Percentiles rank a stretch among this genome's conserved stretches.
phyloP scores from a whole-genome alignment of 345 rosid species.

The Eucalyptus cloeziana region DNA sequence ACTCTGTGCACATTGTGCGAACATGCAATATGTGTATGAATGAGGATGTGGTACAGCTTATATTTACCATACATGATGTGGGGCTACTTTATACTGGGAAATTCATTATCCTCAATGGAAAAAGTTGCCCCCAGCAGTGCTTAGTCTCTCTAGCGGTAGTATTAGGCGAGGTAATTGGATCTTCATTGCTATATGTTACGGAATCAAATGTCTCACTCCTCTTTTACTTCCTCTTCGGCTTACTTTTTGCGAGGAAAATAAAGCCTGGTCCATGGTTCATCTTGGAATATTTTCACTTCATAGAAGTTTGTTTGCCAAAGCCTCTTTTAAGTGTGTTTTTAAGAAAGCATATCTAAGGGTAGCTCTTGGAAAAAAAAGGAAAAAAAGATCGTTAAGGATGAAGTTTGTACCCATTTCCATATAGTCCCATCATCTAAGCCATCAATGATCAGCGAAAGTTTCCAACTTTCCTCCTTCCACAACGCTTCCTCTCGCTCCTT shows the following conservation, averaged over 20 bases:
- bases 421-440: conserved; percentile 4
- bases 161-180: neutral
- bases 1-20: neutral
- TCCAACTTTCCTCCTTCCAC: conserved; percentile 18
- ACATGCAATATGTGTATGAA: neutral
- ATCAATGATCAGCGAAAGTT: conserved; percentile 11
- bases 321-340: neutral
- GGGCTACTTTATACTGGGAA: neutral
- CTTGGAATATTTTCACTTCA: neutral
- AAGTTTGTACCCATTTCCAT: conserved; percentile 7
- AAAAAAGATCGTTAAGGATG: neutral
- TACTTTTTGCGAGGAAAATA: neutral
- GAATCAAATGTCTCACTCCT: neutral
- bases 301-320: neutral
- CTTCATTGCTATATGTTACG: neutral
- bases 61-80: neutral
- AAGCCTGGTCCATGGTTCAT: neutral
- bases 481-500: conserved; percentile 4
- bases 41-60: neutral
- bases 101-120: neutral
- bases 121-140: neutral
- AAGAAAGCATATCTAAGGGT: neutral
- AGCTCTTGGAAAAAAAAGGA: neutral
- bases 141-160: neutral
- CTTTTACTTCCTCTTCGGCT: neutral